Base-by-base conservation (phyloP, 1,284 basidiomycete species). In the Boletus smithii region DNA sequence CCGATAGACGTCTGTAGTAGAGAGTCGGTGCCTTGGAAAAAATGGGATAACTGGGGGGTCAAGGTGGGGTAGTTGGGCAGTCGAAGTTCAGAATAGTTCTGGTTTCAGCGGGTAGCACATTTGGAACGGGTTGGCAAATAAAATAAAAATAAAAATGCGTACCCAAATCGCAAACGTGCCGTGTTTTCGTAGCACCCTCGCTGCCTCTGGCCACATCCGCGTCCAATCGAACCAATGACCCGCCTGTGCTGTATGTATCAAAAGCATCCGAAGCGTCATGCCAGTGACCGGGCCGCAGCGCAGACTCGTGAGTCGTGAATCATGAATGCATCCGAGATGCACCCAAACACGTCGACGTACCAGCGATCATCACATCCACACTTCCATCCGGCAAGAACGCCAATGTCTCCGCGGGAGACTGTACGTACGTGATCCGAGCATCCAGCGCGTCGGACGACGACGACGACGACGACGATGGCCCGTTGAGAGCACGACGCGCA, bases 161-260 rank as follows among this genome's bases (percentile, higher is more conserved):
- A 88, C 89, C 81, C 89, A 91, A 51, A 88, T 81, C 2, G 88
- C 88, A 8, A 83, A 80, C 0, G 80, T 85, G 0, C 90, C 92
- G 8, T 81, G 77, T 0, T 73, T 76, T 23, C 79, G 73, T 31
- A 94, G 65, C 0, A 88, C 75, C 7, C 86, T 74, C 1, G 75
- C 73, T 1, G 82, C 69, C 62, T 91, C 83, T 1, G 73, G 75
- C 87, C 91, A 95, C 13, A 87, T 73, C 48, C 72, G 75, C 1
- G 66, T 60, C 76, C 87, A 89, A 58, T 93, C 75, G 60, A 95
- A 94, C 91, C 91, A 95, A 63, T 95, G 92, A 0, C 83, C 83
- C 0, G 91, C 82, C 67, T 93, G 91, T 1, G 86, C 89, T 87
- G 29, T 14, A 10, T 14, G 2, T n/a, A n/a, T n/a, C n/a, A n/a